Conservation (phyloP, 768 basidiomycete genomes). For the Mycena sanguinolenta region DNA sequence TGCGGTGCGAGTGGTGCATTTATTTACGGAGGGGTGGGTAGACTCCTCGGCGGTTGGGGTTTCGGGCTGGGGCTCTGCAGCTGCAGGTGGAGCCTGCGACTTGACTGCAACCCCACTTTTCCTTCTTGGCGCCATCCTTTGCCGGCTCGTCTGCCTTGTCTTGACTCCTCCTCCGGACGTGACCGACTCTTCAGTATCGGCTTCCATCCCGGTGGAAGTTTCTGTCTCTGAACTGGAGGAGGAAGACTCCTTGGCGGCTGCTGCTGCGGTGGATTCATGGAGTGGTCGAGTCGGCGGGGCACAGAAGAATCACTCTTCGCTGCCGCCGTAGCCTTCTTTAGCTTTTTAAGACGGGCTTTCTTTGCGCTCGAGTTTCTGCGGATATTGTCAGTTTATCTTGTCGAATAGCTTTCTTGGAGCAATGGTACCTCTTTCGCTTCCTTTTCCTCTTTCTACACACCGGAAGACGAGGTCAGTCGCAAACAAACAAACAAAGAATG, state of each 20-base stretch:
- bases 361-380: slow-evolving; percentile 68
- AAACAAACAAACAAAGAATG: not conserved
- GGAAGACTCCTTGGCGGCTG: slow-evolving; percentile 47
- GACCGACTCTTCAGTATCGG: slow-evolving; percentile 82
- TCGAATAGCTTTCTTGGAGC: slow-evolving; percentile 1
- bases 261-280: slow-evolving; percentile 50
- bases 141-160: slow-evolving; percentile 53
- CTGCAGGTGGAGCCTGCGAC: slow-evolving; percentile 50
- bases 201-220: slow-evolving; percentile 72
- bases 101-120: slow-evolving; percentile 88
- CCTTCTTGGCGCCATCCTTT: slow-evolving; percentile 58
- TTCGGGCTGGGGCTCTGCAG: slow-evolving; percentile 30
- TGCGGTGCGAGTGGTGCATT: slow-evolving; percentile 15
- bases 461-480: slow-evolving; percentile 3
- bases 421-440: slow-evolving; percentile 66
- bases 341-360: slow-evolving; percentile 72
- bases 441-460: slow-evolving; percentile 64
- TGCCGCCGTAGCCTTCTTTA: slow-evolving; percentile 55
- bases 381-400: slow-evolving; percentile 29
- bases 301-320: slow-evolving; percentile 56
- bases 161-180: slow-evolving; percentile 80
- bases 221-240: slow-evolving; percentile 73
- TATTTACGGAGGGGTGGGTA: slow-evolving; percentile 7
- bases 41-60: slow-evolving; percentile 3
- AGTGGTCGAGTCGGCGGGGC: slow-evolving; percentile 49